Evolutionary conservation across 768 basidiomycete genomes (phyloP).

Genomic region (Naganishia kalamii): DNA sequence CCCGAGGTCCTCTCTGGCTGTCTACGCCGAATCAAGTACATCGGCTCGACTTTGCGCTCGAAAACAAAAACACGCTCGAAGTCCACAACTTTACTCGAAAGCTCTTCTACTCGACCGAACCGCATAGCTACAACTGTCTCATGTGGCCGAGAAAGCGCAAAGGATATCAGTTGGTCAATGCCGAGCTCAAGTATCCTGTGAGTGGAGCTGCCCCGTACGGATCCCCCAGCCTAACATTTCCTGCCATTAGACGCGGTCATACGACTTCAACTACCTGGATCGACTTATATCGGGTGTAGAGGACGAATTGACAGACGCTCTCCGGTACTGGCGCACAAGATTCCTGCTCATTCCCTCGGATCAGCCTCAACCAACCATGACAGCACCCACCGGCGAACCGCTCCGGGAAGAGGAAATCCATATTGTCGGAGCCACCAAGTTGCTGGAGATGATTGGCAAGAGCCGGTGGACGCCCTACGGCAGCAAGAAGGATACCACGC

Average conservation of each 20-base stretch:
- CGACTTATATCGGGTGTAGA: slow-evolving; percentile 44
- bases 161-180: slow-evolving; percentile 73
- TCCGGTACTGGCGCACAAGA: slow-evolving; percentile 88
- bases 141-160: slow-evolving; percentile 89
- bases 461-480: slow-evolving; percentile 69
- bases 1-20: slow-evolving; percentile 68
- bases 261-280: slow-evolving; percentile 45
- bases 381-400: slow-evolving; percentile 58
- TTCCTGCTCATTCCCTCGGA: slow-evolving; percentile 85
- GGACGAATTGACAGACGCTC: slow-evolving; percentile 55
- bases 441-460: slow-evolving; percentile 79
- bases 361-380: slow-evolving; percentile 54
- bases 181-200: slow-evolving; percentile 67
- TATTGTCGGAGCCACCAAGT: slow-evolving; percentile 80
- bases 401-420: slow-evolving; percentile 81
- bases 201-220: slow-evolving; percentile 39
- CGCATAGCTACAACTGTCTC: slow-evolving; percentile 74
- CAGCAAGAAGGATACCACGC: slow-evolving; percentile 52
- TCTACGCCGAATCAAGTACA: slow-evolving; percentile 96
- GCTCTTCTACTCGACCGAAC: slow-evolving; percentile 50
- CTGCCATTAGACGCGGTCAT: slow-evolving; percentile 49
- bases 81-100: slow-evolving; percentile 78
- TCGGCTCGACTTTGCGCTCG: slow-evolving; percentile 69
- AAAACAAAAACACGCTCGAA: slow-evolving; percentile 70
- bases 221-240: slow-evolving; percentile 45